phyloP scores from a whole-genome alignment of 2,329 filamentous ascomycete genomes.

The Diaporthe helianthi region DNA sequence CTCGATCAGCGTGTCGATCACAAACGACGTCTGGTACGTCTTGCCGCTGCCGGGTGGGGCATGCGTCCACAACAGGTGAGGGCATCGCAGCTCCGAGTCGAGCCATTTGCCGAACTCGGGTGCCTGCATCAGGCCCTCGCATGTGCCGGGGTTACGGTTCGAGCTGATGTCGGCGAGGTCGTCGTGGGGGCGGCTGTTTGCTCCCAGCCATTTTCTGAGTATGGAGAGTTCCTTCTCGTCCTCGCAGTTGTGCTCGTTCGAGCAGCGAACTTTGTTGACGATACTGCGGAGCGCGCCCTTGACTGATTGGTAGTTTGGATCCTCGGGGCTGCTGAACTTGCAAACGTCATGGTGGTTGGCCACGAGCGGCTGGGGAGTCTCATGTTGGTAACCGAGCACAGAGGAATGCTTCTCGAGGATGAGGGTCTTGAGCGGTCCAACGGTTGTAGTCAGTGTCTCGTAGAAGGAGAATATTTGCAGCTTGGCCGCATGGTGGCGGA shows the following conservation, averaged over 20 bases:
- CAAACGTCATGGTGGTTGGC: conserved; percentile 44
- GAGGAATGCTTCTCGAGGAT: conserved; percentile 41
- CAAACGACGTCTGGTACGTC: conserved; percentile 30
- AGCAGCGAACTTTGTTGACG: conserved; percentile 21
- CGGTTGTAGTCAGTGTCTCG: conserved; percentile 41
- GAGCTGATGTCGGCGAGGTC: conserved; percentile 25
- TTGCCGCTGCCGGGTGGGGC: conserved; percentile 36
- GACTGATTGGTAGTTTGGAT: conserved; percentile 38
- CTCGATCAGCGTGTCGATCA: conserved; percentile 32
- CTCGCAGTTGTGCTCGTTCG: conserved; percentile 11
- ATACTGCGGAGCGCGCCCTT: conserved; percentile 35
- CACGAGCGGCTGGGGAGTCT: conserved; percentile 38
- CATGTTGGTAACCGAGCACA: conserved; percentile 40
- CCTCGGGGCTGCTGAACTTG: conserved; percentile 39
- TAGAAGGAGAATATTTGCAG: conserved; percentile 47
- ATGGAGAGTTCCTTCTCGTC: neutral
- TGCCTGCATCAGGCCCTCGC: conserved; percentile 23
- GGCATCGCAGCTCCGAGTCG: neutral
- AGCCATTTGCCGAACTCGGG: conserved; percentile 28
- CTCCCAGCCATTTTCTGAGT: conserved; percentile 17
- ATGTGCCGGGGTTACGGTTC: conserved; percentile 31
- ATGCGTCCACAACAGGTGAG: conserved; percentile 27
- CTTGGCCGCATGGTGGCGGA: conserved; percentile 41
- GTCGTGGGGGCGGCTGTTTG: conserved; percentile 11
- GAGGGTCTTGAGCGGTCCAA: conserved; percentile 33